These are phyloP conservation scores for Pleurotus citrinopileatus DNA, from an alignment of 768 basidiomycete species.

Conservation along the genomic window DNA sequence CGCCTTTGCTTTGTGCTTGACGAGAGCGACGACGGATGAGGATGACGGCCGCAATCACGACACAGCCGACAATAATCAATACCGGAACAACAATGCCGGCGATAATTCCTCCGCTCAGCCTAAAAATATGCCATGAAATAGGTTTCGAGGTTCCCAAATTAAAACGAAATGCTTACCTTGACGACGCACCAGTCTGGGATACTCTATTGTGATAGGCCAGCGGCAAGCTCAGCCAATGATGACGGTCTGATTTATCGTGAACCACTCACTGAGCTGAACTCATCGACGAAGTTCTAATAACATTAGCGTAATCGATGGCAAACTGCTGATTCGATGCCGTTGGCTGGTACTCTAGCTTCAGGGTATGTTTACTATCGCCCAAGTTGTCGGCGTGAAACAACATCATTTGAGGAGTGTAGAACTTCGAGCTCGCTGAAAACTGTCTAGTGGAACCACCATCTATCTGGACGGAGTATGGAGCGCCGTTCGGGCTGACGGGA, in stretches of 20 bases:
- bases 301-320: conserved; percentile 26
- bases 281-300: conserved; percentile 3
- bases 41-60: not conserved
- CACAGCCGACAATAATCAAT: not conserved
- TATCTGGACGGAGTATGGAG: conserved; percentile 32
- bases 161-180: not conserved
- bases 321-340: conserved; percentile 16
- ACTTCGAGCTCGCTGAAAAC: conserved; percentile 20
- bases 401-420: conserved; percentile 23
- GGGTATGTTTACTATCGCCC: conserved; percentile 19
- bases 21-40: not conserved
- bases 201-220: too few relatives aligned
- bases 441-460: conserved; percentile 24
- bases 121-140: not conserved
- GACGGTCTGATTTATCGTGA: not conserved
- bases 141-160: not conserved
- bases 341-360: conserved; percentile 27
- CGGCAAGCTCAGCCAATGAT: too few relatives aligned
- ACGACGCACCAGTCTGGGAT: not conserved
- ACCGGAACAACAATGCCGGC: conserved; percentile 5
- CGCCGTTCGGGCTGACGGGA: conserved; percentile 31
- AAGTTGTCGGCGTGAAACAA: conserved; percentile 23
- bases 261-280: not conserved
- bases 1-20: not conserved
- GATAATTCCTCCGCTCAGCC: not conserved